A percentile compares a stretch with the other conserved stretches of the same genome.
These are phyloP conservation scores for Scleromitrula shiraiana DNA, from an alignment of 2,329 filamentous ascomycete genomes.

Conservation along the genomic window DNA sequence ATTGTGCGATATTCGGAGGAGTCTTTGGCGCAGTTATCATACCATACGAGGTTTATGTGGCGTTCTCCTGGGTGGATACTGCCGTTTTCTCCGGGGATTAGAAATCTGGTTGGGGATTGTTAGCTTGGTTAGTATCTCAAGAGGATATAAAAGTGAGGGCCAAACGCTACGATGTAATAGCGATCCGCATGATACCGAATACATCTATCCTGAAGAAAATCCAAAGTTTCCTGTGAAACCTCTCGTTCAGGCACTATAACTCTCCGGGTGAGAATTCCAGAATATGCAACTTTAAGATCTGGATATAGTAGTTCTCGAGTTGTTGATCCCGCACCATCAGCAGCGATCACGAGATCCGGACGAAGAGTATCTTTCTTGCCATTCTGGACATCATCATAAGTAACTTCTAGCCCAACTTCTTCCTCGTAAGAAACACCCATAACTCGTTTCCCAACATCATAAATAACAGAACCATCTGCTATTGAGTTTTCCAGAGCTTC, in stretches of 20 bases:
- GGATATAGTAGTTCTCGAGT: conserved; percentile 11
- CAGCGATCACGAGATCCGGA: conserved; percentile 14
- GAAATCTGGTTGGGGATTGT: conserved; percentile 26
- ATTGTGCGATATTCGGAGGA: conserved; percentile 21
- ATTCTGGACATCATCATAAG: not conserved
- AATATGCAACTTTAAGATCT: conserved; percentile 12
- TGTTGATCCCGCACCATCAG: conserved; percentile 18
- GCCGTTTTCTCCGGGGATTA: conserved; percentile 36
- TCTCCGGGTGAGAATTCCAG: conserved; percentile 25
- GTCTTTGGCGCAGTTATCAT: conserved; percentile 28
- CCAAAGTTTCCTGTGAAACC: conserved; percentile 23
- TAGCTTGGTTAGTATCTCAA: too few relatives aligned
- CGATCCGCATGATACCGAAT: not conserved
- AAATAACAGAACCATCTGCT: not conserved
- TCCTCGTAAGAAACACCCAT: not conserved
- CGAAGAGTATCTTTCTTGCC: not conserved
- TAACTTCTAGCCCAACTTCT: not conserved
- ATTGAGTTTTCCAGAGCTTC: not conserved
- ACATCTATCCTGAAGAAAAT: not conserved
- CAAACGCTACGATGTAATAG: not conserved
- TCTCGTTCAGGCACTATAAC: conserved; percentile 34
- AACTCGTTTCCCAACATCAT: not conserved
- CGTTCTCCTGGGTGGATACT: conserved; percentile 32
- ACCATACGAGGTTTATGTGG: conserved; percentile 39
- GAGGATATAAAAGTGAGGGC: not conserved